Conservation (phyloP, 2,329 filamentous ascomycete species). For the Fusarium nygamai region DNA sequence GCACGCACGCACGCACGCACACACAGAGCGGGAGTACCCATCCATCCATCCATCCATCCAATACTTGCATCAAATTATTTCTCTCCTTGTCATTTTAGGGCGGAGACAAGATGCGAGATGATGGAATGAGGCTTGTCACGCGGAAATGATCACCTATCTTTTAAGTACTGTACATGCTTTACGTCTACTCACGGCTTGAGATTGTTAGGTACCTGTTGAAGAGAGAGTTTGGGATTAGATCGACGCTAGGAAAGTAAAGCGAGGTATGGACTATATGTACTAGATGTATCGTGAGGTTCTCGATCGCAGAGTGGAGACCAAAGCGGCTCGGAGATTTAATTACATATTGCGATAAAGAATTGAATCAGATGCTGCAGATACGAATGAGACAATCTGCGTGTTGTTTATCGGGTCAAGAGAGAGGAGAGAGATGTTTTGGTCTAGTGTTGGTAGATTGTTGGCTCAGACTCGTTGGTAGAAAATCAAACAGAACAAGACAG, state of each 20-base stretch:
- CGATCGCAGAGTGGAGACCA: slow-evolving; percentile 14
- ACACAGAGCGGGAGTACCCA: slow-evolving; percentile 3
- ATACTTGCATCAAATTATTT: neutral
- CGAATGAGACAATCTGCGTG: neutral
- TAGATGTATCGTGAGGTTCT: slow-evolving; percentile 3
- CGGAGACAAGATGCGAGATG: neutral
- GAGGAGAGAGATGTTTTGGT: neutral
- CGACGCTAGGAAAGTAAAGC: slow-evolving; percentile 15
- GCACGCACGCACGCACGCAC: neutral
- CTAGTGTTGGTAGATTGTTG: neutral
- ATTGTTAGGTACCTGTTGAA: neutral
- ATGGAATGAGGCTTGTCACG: slow-evolving; percentile 3
- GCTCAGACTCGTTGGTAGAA: slow-evolving; percentile 4
- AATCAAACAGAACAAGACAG: slow-evolving; percentile 9
- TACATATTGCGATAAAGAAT: neutral
- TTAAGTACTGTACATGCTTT: neutral
- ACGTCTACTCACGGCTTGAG: neutral
- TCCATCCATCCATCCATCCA: neutral
- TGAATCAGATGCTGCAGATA: neutral
- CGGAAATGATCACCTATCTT: slow-evolving; percentile 4
- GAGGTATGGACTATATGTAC: neutral
- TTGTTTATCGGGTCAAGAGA: neutral
- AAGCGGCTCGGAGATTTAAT: slow-evolving; percentile 25
- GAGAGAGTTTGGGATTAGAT: slow-evolving; percentile 5
- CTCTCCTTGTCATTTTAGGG: neutral